Conservation (phyloP, 352 stramenopile species). For the Globisporangium alternatum region DNA sequence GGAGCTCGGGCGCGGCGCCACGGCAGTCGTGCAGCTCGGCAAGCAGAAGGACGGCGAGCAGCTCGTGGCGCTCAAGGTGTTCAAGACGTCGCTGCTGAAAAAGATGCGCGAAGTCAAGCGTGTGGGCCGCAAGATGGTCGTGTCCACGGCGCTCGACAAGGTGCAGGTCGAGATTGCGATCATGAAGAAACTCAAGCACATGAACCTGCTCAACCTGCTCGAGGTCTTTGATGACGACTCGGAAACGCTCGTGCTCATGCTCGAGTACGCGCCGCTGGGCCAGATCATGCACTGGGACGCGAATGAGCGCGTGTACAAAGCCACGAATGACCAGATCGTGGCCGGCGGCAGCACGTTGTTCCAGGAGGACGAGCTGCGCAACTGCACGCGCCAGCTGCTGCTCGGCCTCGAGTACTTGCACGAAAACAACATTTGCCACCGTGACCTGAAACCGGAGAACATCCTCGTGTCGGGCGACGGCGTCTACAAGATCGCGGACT, state of each 20-base stretch:
- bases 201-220: constrained; percentile 74
- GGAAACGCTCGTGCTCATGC: constrained; percentile 81
- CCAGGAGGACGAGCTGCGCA: constrained; percentile 49
- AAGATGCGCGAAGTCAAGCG: constrained; percentile 87
- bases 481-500: constrained; percentile 83
- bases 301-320: constrained; percentile 48
- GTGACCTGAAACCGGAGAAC: constrained; percentile 85
- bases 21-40: constrained; percentile 76
- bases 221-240: constrained; percentile 83
- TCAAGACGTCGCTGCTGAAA: constrained; percentile 83
- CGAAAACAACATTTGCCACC: constrained; percentile 85
- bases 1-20: constrained; percentile 77
- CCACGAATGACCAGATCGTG: constrained; percentile 19
- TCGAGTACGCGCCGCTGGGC: constrained; percentile 78
- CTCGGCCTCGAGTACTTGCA: constrained; percentile 82
- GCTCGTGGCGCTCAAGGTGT: constrained; percentile 81
- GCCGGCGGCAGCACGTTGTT: constrained; percentile 28
- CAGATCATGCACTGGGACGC: constrained; percentile 87
- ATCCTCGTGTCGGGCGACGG: constrained; percentile 68
- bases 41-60: constrained; percentile 48
- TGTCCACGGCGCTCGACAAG: constrained; percentile 85
- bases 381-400: constrained; percentile 69
- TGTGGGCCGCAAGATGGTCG: constrained; percentile 76
- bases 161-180: constrained; percentile 87
- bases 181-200: constrained; percentile 87